Base-by-base conservation (phyloP, 345 rosid species). In the Citrus unshiu region DNA sequence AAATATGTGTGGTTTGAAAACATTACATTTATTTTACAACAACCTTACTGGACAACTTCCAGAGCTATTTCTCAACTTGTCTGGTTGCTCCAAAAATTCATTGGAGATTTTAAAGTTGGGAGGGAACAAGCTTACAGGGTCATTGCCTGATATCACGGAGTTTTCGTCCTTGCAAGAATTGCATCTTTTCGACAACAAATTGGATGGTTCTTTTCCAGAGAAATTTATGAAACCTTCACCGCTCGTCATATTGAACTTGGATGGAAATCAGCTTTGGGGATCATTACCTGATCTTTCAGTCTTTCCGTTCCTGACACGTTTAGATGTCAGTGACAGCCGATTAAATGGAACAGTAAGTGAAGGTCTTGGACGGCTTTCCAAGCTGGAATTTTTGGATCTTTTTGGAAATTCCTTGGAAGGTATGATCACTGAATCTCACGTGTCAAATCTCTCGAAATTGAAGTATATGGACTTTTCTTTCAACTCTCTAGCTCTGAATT, bases 351-450 rank as follows among this genome's bases (percentile, higher is more conserved):
- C 68, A 32, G 18, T 82, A 7, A 27, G 56, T 49, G 46, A 34
- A 51, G 51, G 71, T 5, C 75, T 68, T 34, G 84, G 75, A 34
- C 60, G 25, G n/a, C 30, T 78, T n/a, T 68, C 76, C 1, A 9
- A 69, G 21, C 75, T 78, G 8, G 59, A 68, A 70, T 19, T 22
- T 7, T 74, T 82, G 68, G 61, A 75, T 72, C 29, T 43, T 16
- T 61, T 77, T 39, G 58, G 10, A 7, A 88, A 86, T 72, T 64
- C 32, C 14, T 62, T 86, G 62, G 35, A 72, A 54, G 85, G 87
- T 35, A 27, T 56, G 21, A 68, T 81, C 25, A 58, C 82, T 27
- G 82, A 78, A 71, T 49, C 32, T 27, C 82, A 84, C 70, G 25
- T 86, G 27, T 35, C 51, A 7, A 77, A 84, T 19, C 83, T 81